phyloP scores from a whole-genome alignment of 1,284 basidiomycete genomes.

The Schizophyllum amplum region DNA sequence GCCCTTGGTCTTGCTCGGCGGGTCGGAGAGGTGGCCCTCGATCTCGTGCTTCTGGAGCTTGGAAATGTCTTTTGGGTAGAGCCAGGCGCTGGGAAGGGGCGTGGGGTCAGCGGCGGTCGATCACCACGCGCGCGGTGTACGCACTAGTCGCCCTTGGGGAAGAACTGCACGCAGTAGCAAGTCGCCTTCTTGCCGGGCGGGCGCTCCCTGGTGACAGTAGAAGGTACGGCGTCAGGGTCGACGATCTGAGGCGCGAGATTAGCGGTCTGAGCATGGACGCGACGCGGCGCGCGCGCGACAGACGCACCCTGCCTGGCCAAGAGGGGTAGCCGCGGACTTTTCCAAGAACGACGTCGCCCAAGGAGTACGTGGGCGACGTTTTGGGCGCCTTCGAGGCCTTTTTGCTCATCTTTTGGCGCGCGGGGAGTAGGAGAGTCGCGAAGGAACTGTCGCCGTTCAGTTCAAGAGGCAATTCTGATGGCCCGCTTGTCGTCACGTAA shows the following conservation, averaged over 20 bases:
- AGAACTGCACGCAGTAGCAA: conserved; percentile 81
- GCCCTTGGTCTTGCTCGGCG: not conserved
- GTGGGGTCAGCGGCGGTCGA: conserved; percentile 7
- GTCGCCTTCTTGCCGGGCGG: conserved; percentile 63
- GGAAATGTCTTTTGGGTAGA: conserved; percentile 75
- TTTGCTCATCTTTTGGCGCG: conserved; percentile 41
- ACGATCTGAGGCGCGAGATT: conserved; percentile 47
- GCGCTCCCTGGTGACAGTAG: conserved; percentile 56
- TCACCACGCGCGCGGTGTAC: conserved; percentile 26
- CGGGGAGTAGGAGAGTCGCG: conserved; percentile 4
- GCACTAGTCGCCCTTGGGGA: conserved; percentile 87
- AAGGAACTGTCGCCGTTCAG: not conserved
- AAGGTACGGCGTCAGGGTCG: conserved; percentile 59
- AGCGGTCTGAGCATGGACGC: not conserved
- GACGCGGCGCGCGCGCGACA: not conserved
- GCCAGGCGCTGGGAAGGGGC: conserved; percentile 65
- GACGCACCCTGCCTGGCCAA: conserved; percentile 83
- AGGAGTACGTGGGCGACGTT: conserved; percentile 28
- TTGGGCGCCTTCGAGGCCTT: conserved; percentile 42
- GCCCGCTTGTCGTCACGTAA: not conserved
- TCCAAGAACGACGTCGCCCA: conserved; percentile 79
- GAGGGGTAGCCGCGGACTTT: conserved; percentile 92
- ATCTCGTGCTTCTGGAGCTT: conserved; percentile 78
- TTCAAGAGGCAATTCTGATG: not conserved
- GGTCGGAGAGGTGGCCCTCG: not conserved